A percentile compares a stretch with the other conserved stretches of the same genome.
Evolutionary conservation across 306 rosid species (phyloP).

Genomic region (Corylus avellana): DNA sequence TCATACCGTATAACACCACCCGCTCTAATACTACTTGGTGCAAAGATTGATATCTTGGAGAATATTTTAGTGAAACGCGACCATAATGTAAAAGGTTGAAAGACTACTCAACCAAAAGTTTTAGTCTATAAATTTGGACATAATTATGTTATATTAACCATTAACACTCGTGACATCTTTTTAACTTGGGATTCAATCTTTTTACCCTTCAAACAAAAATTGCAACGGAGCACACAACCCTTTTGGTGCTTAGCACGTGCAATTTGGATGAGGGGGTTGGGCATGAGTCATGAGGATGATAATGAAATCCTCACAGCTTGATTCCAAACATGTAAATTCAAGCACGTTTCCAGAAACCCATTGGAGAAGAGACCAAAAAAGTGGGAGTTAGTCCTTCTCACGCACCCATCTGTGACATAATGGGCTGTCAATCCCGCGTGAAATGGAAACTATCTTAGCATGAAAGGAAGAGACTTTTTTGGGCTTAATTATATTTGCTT

Average conservation of each 20-base stretch:
- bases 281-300: conserved; percentile 18
- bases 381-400: conserved; percentile 11
- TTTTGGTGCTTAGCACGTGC: conserved; percentile 29
- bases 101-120: no score
- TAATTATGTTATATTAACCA: no score
- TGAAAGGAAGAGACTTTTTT: conserved; percentile 37
- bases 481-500: conserved; percentile 35
- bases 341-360: conserved; percentile 20
- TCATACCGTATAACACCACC: no score
- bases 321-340: conserved; percentile 28
- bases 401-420: neutral
- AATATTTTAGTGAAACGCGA: no score
- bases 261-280: conserved; percentile 25
- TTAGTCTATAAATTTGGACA: no score
- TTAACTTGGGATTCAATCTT: no score
- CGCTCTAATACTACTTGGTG: no score
- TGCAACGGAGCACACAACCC: neutral
- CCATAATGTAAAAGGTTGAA: no score
- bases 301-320: conserved; percentile 17
- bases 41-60: no score
- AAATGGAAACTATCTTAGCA: conserved; percentile 32
- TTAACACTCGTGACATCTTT: no score
- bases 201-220: neutral
- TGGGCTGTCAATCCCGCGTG: conserved; percentile 18
- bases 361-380: neutral